These are phyloP conservation scores for Penicillium sp. DNA, from an alignment of 2,329 filamentous ascomycete genomes.

Conservation along the genomic window DNA sequence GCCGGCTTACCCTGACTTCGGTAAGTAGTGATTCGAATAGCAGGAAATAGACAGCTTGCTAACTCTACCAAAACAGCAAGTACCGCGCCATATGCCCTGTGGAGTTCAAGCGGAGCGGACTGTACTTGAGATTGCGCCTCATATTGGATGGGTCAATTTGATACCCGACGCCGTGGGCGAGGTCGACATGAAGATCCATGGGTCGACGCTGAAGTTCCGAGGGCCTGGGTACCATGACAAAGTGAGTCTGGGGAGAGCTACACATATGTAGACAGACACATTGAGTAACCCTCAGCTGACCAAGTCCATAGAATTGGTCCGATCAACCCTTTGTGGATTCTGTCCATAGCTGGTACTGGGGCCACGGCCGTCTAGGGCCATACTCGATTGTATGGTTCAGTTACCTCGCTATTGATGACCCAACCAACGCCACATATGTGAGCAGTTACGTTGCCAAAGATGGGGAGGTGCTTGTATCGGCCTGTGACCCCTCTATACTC, in stretches of 20 bases:
- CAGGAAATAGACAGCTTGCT: not conserved
- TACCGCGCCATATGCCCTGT: slow-evolving; percentile 16
- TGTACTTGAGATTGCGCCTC: slow-evolving; percentile 21
- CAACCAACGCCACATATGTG: slow-evolving; percentile 26
- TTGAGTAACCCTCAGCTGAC: not conserved
- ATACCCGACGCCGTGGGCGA: slow-evolving; percentile 35
- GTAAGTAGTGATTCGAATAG: slow-evolving; percentile 2
- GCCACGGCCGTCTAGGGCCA: slow-evolving; percentile 43
- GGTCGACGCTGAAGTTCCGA: slow-evolving; percentile 32
- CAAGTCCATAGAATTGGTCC: slow-evolving; percentile 42
- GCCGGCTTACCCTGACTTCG: slow-evolving; percentile 10
- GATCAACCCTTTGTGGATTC: slow-evolving; percentile 35
- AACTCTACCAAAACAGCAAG: not conserved
- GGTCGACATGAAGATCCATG: slow-evolving; percentile 33
- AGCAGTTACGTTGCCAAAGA: slow-evolving; percentile 34
- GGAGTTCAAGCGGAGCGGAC: slow-evolving; percentile 9
- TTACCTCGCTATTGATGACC: slow-evolving; percentile 21
- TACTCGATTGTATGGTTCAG: slow-evolving; percentile 50
- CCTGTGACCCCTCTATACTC: slow-evolving; percentile 23
- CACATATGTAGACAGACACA: too few relatives aligned
- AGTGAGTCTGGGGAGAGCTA: slow-evolving; percentile 14
- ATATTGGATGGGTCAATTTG: slow-evolving; percentile 42
- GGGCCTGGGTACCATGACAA: slow-evolving; percentile 50
- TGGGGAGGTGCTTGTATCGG: slow-evolving; percentile 25
- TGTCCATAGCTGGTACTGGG: slow-evolving; percentile 45